Conservation (phyloP, 1,284 basidiomycete genomes). For the Mycena sp. region DNA sequence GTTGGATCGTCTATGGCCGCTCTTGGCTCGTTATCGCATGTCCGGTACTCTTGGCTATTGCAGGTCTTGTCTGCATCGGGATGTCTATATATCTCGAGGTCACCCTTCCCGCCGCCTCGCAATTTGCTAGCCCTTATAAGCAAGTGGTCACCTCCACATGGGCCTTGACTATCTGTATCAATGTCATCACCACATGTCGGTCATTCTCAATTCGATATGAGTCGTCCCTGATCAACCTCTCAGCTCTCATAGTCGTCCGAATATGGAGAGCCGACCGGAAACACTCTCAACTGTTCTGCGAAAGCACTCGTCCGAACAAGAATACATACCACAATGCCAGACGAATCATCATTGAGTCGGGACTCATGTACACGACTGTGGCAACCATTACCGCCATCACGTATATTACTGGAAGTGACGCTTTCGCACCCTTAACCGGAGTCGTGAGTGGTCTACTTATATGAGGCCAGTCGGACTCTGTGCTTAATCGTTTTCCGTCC, state of each 20-base stretch:
- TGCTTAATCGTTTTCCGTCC: not conserved
- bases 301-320: not conserved
- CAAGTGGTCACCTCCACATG: constrained; percentile 5
- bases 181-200: constrained; percentile 8
- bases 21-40: not conserved
- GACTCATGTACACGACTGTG: constrained; percentile 15
- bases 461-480: not conserved
- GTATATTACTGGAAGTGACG: constrained; percentile 9
- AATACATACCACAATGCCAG: not conserved
- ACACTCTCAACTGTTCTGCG: too few species aligned
- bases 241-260: constrained; percentile 2
- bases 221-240: not conserved
- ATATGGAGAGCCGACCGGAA: constrained; percentile 14
- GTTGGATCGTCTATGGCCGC: constrained; percentile 12
- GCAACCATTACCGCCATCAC: not conserved
- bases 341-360: constrained; percentile 17
- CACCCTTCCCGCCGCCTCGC: constrained; percentile 3
- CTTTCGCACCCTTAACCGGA: constrained; percentile 4
- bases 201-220: not conserved
- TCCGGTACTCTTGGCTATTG: not conserved
- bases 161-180: constrained; percentile 19
- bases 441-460: not conserved
- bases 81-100: constrained; percentile 9
- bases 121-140: constrained; percentile 2
- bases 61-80: not conserved